A percentile compares a stretch with the other conserved stretches of the same genome.
Evolutionary conservation across 2,329 filamentous ascomycete genomes (phyloP).

Genomic region (Cercospora brassicicola): DNA sequence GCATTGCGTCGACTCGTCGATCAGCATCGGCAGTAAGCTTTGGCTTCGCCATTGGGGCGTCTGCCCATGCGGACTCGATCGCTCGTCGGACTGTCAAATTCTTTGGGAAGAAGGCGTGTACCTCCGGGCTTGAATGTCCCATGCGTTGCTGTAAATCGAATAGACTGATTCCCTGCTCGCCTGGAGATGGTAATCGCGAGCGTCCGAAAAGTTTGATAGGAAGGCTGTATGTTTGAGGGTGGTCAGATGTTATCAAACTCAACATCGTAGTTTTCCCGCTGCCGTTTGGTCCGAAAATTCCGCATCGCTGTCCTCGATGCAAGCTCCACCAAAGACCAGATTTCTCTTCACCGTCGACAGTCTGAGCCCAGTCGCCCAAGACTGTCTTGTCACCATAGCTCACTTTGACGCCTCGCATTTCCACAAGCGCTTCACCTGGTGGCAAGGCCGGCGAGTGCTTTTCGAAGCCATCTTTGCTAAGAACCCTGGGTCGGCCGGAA

Average conservation of each 20-base stretch:
- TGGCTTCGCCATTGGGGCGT: conserved; percentile 76
- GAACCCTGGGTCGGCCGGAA: background rate
- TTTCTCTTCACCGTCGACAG: conserved; percentile 48
- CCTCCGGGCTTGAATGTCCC: conserved; percentile 90
- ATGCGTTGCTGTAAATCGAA: conserved; percentile 90
- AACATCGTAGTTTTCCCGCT: conserved; percentile 95
- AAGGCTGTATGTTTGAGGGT: conserved; percentile 88
- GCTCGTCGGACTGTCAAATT: conserved; percentile 70
- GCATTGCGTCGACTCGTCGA: conserved; percentile 64
- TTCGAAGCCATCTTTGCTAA: conserved; percentile 37
- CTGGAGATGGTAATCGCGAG: conserved; percentile 72
- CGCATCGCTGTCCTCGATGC: conserved; percentile 81
- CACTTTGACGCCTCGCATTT: conserved; percentile 83
- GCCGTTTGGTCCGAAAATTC: conserved; percentile 87
- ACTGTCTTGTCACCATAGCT: conserved; percentile 75
- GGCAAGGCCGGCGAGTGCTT: conserved; percentile 26
- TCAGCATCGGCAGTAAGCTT: conserved; percentile 59
- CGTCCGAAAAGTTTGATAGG: conserved; percentile 84
- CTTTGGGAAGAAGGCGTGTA: conserved; percentile 88
- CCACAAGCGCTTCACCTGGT: conserved; percentile 69
- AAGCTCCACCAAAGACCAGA: conserved; percentile 79
- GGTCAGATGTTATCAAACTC: conserved; percentile 89
- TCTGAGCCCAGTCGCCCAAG: conserved; percentile 76
- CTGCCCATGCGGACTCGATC: conserved; percentile 84
- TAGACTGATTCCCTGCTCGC: conserved; percentile 73